A percentile compares a stretch with the other conserved stretches of the same genome.
These are phyloP conservation scores for Asterophora parasitica DNA, from an alignment of 768 basidiomycete species.

Conservation along the genomic window DNA sequence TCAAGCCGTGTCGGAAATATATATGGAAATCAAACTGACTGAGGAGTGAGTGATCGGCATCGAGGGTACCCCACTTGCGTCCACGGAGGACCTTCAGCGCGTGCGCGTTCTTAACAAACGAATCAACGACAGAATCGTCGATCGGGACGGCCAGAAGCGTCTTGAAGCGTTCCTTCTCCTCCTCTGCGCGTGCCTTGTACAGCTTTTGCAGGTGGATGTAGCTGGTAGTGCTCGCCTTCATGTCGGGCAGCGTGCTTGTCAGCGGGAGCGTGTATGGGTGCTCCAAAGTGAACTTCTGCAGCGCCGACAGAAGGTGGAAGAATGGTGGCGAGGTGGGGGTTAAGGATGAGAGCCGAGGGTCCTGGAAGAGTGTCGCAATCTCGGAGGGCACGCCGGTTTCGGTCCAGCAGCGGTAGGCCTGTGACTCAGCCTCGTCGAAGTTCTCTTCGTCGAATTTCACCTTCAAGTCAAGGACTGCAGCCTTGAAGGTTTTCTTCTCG, in stretches of 20 bases:
- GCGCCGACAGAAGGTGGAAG: slow-evolving; percentile 71
- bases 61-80: slow-evolving; percentile 53
- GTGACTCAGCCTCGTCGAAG: slow-evolving; percentile 89
- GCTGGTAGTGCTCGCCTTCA: slow-evolving; percentile 83
- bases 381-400: slow-evolving; percentile 60
- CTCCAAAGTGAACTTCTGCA: slow-evolving; percentile 59
- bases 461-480: slow-evolving; percentile 54
- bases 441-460: slow-evolving; percentile 90
- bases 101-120: slow-evolving; percentile 80
- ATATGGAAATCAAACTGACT: slow-evolving; percentile 13
- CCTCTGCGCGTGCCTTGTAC: slow-evolving; percentile 73
- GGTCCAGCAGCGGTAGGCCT: slow-evolving; percentile 81
- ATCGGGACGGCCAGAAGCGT: slow-evolving; percentile 41
- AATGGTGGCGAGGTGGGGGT: slow-evolving; percentile 57
- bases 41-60: slow-evolving; percentile 47
- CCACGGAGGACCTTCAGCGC: slow-evolving; percentile 64
- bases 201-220: slow-evolving; percentile 85
- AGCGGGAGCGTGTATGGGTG: slow-evolving; percentile 68
- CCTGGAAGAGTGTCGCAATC: slow-evolving; percentile 56
- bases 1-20: background rate
- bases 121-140: slow-evolving; percentile 53
- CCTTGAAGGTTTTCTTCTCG: slow-evolving; percentile 80
- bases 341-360: slow-evolving; percentile 43
- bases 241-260: slow-evolving; percentile 87
- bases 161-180: slow-evolving; percentile 59